Evolutionary conservation across 805 yeast genomes (phyloP).

Genomic region (Pichia phayaonensis): DNA sequence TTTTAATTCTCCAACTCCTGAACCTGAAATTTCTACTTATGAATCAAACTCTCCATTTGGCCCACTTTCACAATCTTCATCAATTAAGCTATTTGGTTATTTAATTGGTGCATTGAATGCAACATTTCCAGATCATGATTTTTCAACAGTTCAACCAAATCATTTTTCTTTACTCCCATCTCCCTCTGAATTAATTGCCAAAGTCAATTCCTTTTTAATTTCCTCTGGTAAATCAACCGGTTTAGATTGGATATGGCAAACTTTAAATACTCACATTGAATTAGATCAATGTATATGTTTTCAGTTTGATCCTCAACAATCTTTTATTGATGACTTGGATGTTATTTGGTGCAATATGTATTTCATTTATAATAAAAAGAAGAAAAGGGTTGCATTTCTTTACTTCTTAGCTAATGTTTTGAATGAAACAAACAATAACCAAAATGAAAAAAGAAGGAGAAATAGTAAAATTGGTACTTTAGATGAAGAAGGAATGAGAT

Average conservation of each 20-base stretch:
- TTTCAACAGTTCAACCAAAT: slow-evolving; percentile 74
- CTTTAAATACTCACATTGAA: slow-evolving; percentile 76
- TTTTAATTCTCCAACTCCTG: slow-evolving; percentile 24
- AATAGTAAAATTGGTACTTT: slow-evolving; percentile 25
- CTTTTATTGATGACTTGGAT: slow-evolving; percentile 57
- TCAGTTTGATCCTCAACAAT: slow-evolving; percentile 55
- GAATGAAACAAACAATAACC: slow-evolving; percentile 6
- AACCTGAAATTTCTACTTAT: slow-evolving; percentile 10
- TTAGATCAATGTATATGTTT: slow-evolving; percentile 55
- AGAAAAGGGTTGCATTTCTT: slow-evolving; percentile 84
- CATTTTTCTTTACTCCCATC: slow-evolving; percentile 56
- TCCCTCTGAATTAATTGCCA: slow-evolving; percentile 42
- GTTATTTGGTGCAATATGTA: slow-evolving; percentile 74
- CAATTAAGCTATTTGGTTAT: slow-evolving; percentile 85
- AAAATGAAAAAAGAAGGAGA: slow-evolving; percentile 20
- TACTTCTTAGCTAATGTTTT: slow-evolving; percentile 50
- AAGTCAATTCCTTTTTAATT: slow-evolving; percentile 70
- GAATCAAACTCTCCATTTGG: slow-evolving; percentile 66
- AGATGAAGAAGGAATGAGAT: slow-evolving; percentile 23
- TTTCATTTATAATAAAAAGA: slow-evolving; percentile 85
- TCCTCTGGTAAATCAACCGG: slow-evolving; percentile 55
- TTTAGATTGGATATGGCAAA: slow-evolving; percentile 73
- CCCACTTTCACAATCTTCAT: slow-evolving; percentile 76
- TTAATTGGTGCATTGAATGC: slow-evolving; percentile 85
- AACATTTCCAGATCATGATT: slow-evolving; percentile 94